Base-by-base conservation (phyloP, 1,284 basidiomycete species). In the Hemileia vastatrix region DNA sequence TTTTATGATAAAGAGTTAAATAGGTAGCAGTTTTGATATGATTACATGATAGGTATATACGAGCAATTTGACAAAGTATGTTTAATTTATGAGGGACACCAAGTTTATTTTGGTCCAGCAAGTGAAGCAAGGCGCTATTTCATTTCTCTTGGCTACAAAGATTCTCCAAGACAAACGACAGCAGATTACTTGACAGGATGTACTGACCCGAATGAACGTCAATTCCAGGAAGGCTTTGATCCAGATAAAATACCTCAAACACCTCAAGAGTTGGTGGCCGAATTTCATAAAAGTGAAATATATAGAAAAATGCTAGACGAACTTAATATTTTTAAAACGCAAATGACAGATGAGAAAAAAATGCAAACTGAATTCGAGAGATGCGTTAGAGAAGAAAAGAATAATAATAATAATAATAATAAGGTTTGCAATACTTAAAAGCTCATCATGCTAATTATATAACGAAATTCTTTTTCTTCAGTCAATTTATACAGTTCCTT, bases 401-500 rank as follows among this genome's bases (percentile, higher is more conserved):
- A 36, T 4, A 55, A 31, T 24, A 43, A 43, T 3, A 50, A n/a
- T n/a, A n/a, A 44, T 21, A 15, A n/a, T 32, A 18, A 33, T 19
- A 61, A 61, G 44, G 58, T 61, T 36, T 18, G 51, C 44, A 11
- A 54, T 32, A 27, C 9, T 40, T 43, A 31, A 33, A 63, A 71
- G 70, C 3, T 70, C 71, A 49, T 65, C 55, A 45, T 71, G 55
- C 60, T 67, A 63, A 65, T 64, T 54, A 68, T 72, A 48, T 66
- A 63, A 59, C 65, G 69, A 15, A 50, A 18, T 23, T 49, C 47
- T 18, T 49, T 43, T 93, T 93, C 81, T 82, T 84, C 54, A 87
- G 78, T 88, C 86, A 66, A 86, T 89, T 2, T 95, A 93, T 77
- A 92, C 88, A 2, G 83, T 92, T 32, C 84, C 86, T 1, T 89